Evolutionary conservation across 1,284 basidiomycete genomes (phyloP), one percentile per base, ranked within the genome.

Genomic region (Marasmius oreades): DNA sequence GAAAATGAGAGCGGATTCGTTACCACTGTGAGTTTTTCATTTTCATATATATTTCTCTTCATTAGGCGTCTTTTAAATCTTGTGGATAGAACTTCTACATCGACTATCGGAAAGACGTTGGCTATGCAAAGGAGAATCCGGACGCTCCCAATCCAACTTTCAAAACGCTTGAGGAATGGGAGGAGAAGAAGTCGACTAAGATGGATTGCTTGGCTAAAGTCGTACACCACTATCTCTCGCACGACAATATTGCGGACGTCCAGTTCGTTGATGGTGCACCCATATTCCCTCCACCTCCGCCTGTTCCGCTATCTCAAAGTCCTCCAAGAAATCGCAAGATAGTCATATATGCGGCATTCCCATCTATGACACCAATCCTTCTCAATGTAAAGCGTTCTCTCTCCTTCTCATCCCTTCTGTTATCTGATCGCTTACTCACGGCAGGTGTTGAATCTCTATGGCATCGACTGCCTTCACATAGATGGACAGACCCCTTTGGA

Each of bases 291-390:
- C n/a, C n/a, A n/a, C 47, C 61, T 16, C 34, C 34, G 8, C 34
- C 8, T 16, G 34, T 36, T 16, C 8, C 8, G 16, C 8, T 16
- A 36, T 8, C 8, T 36, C 34, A 36, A 16, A 36, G 16, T 16
- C 34, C 45, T 18, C 14, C 37, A 12, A 24, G 48, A 18, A 55
- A 3, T 4, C 22, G 59, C 2, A 55, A 51, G 5, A 62, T 66
- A 18, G 28, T 67, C 5, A 59, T 67, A 8, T 67, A 64, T 34
- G 39, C 61, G 4, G 64, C 64, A 34, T 67, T 64, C 37, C 48
- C 64, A 0, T 62, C 62, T 0, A 50, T 63, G 36, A 51, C 51
- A 0, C 55, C 53, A 2, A 39, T 67, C 1, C 52, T 67, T 1
- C 57, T 55, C 34, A 63, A 63, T 44, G 64, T 66, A 54, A 14